phyloP scores from a whole-genome alignment of 169 alveolate species.

The Babesia ovis region DNA sequence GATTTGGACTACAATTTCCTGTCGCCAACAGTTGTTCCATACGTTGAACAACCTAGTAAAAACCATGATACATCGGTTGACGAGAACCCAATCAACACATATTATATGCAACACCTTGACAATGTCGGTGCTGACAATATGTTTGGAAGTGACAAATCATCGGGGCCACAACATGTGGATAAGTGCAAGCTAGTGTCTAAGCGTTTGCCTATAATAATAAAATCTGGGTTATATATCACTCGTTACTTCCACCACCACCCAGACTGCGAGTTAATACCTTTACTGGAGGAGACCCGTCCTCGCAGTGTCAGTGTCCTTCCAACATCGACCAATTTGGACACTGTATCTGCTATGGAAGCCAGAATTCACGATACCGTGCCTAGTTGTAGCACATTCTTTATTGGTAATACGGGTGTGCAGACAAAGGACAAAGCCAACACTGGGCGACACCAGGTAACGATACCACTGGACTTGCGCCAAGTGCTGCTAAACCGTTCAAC shows the following conservation, averaged over 20 bases:
- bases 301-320: constrained; percentile 18
- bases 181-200: constrained; percentile 24
- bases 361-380: background rate
- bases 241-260: constrained; percentile 19
- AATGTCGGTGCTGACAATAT: background rate
- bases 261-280: constrained; percentile 24
- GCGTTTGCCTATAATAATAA: constrained; percentile 28
- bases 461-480: constrained; percentile 32
- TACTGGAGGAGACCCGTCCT: constrained; percentile 31
- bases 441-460: background rate
- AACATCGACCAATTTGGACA: background rate
- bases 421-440: background rate
- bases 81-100: constrained; percentile 31
- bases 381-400: background rate
- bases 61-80: background rate
- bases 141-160: constrained; percentile 8
- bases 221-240: constrained; percentile 21
- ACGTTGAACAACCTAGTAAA: too few relatives aligned
- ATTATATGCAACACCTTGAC: constrained; percentile 44
- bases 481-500: constrained; percentile 10
- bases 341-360: background rate
- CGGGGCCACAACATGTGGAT: background rate
- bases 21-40: background rate
- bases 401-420: background rate
- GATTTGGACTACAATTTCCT: background rate